Evolutionary conservation across 1,139 yeast species (phyloP).

Genomic region (Magnusiomyces suaveolens): DNA sequence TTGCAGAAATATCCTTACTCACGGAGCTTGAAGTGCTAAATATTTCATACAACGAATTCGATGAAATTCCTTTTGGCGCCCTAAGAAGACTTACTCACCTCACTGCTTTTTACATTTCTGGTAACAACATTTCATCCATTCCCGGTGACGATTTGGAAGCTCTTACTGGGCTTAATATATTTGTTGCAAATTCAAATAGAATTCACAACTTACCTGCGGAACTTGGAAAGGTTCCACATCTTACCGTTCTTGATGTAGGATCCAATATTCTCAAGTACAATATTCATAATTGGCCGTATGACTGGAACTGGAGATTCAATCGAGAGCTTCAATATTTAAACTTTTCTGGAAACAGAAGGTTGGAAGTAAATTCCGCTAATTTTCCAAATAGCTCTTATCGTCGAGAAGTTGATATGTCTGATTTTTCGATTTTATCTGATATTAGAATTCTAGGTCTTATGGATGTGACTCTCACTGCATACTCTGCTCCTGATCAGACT

Average conservation of each 20-base stretch:
- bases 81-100: slow-evolving; percentile 48
- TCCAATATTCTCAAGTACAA: slow-evolving; percentile 85
- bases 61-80: slow-evolving; percentile 72
- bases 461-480: slow-evolving; percentile 87
- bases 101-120: slow-evolving; percentile 68
- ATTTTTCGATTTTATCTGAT: slow-evolving; percentile 62
- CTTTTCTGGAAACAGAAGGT: slow-evolving; percentile 83
- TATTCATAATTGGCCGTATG: slow-evolving; percentile 88
- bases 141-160: slow-evolving; percentile 79
- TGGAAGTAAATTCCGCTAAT: slow-evolving; percentile 69
- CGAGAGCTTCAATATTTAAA: slow-evolving; percentile 67
- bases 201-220: slow-evolving; percentile 86
- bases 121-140: slow-evolving; percentile 66
- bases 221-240: slow-evolving; percentile 53
- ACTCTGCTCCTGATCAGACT: slow-evolving; percentile 78
- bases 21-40: slow-evolving; percentile 55
- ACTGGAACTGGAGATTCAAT: slow-evolving; percentile 96
- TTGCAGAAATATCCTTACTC: slow-evolving; percentile 57
- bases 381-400: slow-evolving; percentile 27
- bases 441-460: slow-evolving; percentile 74
- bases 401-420: slow-evolving; percentile 48
- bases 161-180: slow-evolving; percentile 47
- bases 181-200: slow-evolving; percentile 75
- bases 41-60: slow-evolving; percentile 70
- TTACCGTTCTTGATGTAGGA: slow-evolving; percentile 79